Evolutionary conservation across 805 yeast species (phyloP).

Genomic region (Kluyveromyces siamensis): DNA sequence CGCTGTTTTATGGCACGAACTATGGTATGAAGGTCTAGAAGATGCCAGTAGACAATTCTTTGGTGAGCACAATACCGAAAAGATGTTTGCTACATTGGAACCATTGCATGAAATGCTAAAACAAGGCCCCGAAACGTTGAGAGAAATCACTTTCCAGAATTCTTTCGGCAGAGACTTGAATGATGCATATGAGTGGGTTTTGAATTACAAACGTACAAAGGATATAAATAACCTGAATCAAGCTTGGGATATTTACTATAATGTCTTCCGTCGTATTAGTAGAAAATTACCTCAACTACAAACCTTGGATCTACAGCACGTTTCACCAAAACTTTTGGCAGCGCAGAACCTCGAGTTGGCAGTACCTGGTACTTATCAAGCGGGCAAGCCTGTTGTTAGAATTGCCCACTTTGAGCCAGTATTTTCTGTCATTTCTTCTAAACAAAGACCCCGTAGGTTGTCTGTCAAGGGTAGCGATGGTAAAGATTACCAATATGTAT

Average conservation of each 20-base stretch:
- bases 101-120: constrained; percentile 82
- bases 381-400: constrained; percentile 69
- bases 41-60: constrained; percentile 91
- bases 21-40: constrained; percentile 96
- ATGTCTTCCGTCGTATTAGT: constrained; percentile 84
- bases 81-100: constrained; percentile 85
- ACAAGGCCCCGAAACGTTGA: constrained; percentile 81
- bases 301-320: constrained; percentile 82
- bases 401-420: constrained; percentile 74
- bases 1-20: constrained; percentile 95
- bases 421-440: constrained; percentile 81
- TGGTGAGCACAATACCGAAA: constrained; percentile 90
- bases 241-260: constrained; percentile 96
- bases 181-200: constrained; percentile 91
- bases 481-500: constrained; percentile 66
- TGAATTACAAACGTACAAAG: constrained; percentile 73
- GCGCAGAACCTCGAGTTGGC: constrained; percentile 79
- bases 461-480: constrained; percentile 85
- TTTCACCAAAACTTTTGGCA: constrained; percentile 78
- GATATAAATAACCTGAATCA: constrained; percentile 86
- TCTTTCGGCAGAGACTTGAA: constrained; percentile 88
- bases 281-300: constrained; percentile 83
- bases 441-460: constrained; percentile 88
- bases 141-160: constrained; percentile 87
- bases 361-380: constrained; percentile 86